Evolutionary conservation across 345 rosid species (phyloP), one percentile per base, ranked within the genome.

Genomic region (Heritiera fomes): DNA sequence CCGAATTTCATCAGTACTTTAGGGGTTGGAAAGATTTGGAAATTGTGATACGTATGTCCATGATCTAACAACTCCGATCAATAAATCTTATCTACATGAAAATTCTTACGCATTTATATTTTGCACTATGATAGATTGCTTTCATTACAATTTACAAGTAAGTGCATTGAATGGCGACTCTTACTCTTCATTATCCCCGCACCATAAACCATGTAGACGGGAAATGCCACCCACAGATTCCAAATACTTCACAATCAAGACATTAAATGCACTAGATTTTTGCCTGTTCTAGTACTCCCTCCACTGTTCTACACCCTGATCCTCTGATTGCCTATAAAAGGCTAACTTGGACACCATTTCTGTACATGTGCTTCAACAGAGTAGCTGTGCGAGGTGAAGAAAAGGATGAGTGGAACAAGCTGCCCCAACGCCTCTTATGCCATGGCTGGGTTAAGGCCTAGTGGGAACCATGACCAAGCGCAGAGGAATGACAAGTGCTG

Each of bases 251-350:
- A 12, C 74, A 15, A 62, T 58, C 68, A 23, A 18, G 38, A 20
- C 58, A 81, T 87, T 77, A 83, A 83, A 83, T 85, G 85, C 81
- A 6, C 41, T 30, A n/a, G 58, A 47, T 2, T 11, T 2, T n/a
- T 75, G 40, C 58, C 8, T 8, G 20, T 77, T 83, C 82, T 18
- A 66, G 80, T 41, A 70, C n/a, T 40, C 71, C 72, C 88, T 46
- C 23, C 30, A 15, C 3, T 61, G 13, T 63, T 82, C 86, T 61
- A 40, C 15, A 6, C 3, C 58, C 0, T 6, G 45, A 10, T 55
- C n/a, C 71, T 72, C 55, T 18, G 28, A 32, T 4, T 75, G 65
- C 45, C 78, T 81, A 81, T 83, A 82, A 80, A 81, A 74, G 20
- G 58, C 40, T 28, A 30, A 71, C 28, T 32, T 7, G 0, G 75